Evolutionary conservation across 1,284 basidiomycete genomes (phyloP).

Genomic region (Fomitopsis betulina): DNA sequence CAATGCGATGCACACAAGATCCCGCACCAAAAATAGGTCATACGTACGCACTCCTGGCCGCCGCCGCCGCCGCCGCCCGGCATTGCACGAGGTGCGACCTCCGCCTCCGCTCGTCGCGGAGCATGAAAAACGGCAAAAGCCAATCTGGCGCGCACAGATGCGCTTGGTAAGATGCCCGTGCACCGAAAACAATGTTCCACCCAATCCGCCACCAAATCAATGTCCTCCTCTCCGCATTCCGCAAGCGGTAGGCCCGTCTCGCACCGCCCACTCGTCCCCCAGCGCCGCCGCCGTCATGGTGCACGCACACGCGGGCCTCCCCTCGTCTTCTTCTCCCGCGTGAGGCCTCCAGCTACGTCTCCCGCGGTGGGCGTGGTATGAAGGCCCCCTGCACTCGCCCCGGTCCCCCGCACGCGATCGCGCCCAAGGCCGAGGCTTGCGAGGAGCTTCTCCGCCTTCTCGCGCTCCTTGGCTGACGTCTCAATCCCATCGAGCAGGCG

Average conservation of each 20-base stretch:
- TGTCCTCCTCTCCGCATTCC: no score
- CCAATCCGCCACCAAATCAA: background rate
- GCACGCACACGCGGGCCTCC: background rate
- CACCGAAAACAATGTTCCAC: background rate
- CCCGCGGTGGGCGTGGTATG: background rate
- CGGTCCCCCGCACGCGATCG: constrained; percentile 29
- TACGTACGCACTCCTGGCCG: background rate
- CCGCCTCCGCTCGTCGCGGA: constrained; percentile 3
- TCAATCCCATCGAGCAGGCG: constrained; percentile 78
- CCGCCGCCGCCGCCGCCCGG: background rate
- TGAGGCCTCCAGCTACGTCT: background rate
- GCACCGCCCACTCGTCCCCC: background rate
- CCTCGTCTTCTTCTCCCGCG: constrained; percentile 2
- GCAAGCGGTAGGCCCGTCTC: background rate
- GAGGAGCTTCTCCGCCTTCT: constrained; percentile 72
- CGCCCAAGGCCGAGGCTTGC: constrained; percentile 40
- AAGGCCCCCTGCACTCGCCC: constrained; percentile 17
- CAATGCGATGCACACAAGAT: background rate
- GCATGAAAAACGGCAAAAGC: constrained; percentile 11
- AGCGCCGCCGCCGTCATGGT: background rate
- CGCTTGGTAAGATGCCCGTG: background rate
- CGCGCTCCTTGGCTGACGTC: constrained; percentile 75
- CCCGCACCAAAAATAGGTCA: background rate
- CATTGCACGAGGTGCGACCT: background rate
- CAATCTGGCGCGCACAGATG: constrained; percentile 24